Evolutionary conservation across 768 basidiomycete genomes (phyloP), one percentile per base, ranked within the genome.

Genomic region (Tubosaeta brunneosetosa): DNA sequence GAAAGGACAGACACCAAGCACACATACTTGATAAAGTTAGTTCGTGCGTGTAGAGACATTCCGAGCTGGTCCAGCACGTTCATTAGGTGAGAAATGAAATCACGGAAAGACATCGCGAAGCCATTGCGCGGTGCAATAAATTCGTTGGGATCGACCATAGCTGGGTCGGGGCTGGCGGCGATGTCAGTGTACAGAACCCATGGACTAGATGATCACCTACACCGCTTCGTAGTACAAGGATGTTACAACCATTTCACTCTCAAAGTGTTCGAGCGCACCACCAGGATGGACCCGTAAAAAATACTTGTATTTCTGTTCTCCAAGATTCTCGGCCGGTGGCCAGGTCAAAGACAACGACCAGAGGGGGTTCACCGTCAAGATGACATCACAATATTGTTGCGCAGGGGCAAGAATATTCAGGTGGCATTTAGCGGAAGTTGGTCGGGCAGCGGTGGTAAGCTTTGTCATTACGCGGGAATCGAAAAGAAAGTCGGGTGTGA

Each of bases 251-350:
- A 85, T 84, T 67, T 87, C 83, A 53, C 83, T 86, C 61, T 89
- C 87, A 57, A 91, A 92, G 66, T 93, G 90, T 63, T 93, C 91
- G 44, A 93, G 70, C 0, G 86, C 89, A 59, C 91, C 91, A 36
- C 88, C 89, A 41, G 91, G 90, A 66, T 91, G 85, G 10, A 86
- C 87, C 36, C 89, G 80, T 53, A 91, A 59, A 68, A 91, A 91
- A 63, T 87, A 91, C 63, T 92, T 91, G 71, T 87, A 76, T 65
- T 85, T 91, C 57, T 83, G 79, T 16, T 86, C 82, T 4, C 74
- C 78, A 5, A 86, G 66, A 32, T 73, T 72, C 67, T 92, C 88
- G 1, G 86, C 84, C 0, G 83, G 83, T 22, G 91, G 91, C 86
- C 88, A 92, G 11, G 87, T 85, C 38, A 81, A 73, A 3, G 83